Evolutionary conservation across 257 asterid species (phyloP).

Genomic region (Prunella vulgaris): DNA sequence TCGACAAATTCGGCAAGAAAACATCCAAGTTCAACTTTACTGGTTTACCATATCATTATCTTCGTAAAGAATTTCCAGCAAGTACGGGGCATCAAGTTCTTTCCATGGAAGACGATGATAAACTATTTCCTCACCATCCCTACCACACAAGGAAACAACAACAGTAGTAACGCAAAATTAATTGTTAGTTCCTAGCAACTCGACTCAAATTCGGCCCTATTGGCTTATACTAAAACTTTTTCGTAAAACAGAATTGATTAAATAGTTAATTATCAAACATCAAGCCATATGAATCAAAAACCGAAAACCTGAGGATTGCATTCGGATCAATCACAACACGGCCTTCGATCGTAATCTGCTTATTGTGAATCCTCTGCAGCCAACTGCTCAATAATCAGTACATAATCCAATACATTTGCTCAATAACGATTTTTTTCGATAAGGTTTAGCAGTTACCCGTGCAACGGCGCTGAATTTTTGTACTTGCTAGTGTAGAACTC

Average conservation of each 20-base stretch:
- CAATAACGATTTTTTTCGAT: background rate
- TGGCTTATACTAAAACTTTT: background rate
- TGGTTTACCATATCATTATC: conserved; percentile 66
- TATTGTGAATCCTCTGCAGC: conserved; percentile 87
- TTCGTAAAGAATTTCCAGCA: conserved; percentile 61
- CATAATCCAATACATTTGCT: conserved; percentile 8
- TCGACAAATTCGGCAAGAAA: conserved; percentile 2
- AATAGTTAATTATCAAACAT: background rate
- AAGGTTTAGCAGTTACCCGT: conserved; percentile 43
- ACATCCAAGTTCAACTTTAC: background rate
- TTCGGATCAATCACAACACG: conserved; percentile 50
- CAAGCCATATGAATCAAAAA: conserved; percentile 3
- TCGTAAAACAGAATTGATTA: background rate
- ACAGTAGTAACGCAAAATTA: background rate
- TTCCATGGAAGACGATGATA: conserved; percentile 93
- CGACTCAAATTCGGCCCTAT: conserved; percentile 1
- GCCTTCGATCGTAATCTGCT: conserved; percentile 72
- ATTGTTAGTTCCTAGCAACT: background rate
- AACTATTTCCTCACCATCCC: conserved; percentile 58
- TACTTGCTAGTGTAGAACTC: conserved; percentile 68
- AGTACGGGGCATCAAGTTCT: conserved; percentile 89
- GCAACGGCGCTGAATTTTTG: conserved; percentile 73
- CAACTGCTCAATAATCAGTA: conserved; percentile 57
- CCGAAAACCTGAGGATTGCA: conserved; percentile 56
- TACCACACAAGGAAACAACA: conserved; percentile 18